Base-by-base conservation (phyloP, 345 rosid species). In the Trapa bicornis region DNA sequence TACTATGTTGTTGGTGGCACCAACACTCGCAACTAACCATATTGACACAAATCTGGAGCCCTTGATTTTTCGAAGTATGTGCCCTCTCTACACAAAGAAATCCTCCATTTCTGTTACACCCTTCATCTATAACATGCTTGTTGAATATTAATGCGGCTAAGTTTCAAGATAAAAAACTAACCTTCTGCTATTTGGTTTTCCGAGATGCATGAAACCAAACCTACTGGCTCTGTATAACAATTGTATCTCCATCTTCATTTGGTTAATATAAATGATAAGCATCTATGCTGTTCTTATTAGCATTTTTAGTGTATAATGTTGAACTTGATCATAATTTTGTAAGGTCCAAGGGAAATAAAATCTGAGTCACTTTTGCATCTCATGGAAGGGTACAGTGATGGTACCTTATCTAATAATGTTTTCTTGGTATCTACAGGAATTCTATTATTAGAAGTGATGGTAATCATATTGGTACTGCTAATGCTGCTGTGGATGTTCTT, bases 391-490 rank as follows among this genome's bases (percentile, higher is more conserved):
- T n/a, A 4, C 10, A 17, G 11, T 22, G 11, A 33, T 58, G 38
- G 37, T 58, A 14, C 15, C 36, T 50, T 14, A 37, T 37, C 35
- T 67, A 3, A 22, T 50, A 53, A 5, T 67, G 47, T 67, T 53
- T 67, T 39, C 54, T 29, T 48, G 33, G 62, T n/a, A 4, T 36
- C 36, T 50, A 61, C 75, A 72, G 75, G 63, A 67, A 68, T 67
- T 42, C 42, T 72, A 33, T 48, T 61, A 52, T 67, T 48, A 2
- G 36, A 35, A 36, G 6, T 67, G n/a, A 50, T 52, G 70, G 52
- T 39, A 52, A 61, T 22, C 35, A 35, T 58, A 50, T 39, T 1
- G n/a, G 67, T 47, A 32, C 48, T 33, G 63, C 48, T 37, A 57
- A 62, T 63, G 9, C 67, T 47, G 33, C 61, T 67, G 75, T n/a